These are phyloP conservation scores for Candida freyschussii DNA, from an alignment of 1,139 yeast genomes.

Conservation along the genomic window DNA sequence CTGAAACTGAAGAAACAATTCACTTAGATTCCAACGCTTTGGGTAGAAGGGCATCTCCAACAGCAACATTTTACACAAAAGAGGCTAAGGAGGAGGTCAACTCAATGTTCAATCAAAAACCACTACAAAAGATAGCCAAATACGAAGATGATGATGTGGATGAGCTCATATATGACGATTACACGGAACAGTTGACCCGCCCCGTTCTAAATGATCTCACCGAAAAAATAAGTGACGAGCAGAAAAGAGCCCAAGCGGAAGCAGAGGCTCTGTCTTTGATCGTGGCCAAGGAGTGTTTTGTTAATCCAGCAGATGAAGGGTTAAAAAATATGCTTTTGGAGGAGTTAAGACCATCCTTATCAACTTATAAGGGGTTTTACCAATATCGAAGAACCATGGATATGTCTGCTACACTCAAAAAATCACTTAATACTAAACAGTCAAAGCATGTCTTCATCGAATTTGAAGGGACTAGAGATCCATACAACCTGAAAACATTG, in stretches of 20 bases:
- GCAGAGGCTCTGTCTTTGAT: slow-evolving; percentile 6
- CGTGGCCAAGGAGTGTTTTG: slow-evolving; percentile 12
- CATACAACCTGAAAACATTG: slow-evolving; percentile 52
- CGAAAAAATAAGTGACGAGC: slow-evolving; percentile 21
- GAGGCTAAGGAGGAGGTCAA: slow-evolving; percentile 73
- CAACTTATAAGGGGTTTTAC: slow-evolving; percentile 29
- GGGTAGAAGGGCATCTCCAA: slow-evolving; percentile 53
- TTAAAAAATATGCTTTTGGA: slow-evolving; percentile 25
- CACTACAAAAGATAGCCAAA: slow-evolving; percentile 10
- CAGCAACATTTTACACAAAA: slow-evolving; percentile 71
- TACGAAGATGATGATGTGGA: slow-evolving; percentile 26
- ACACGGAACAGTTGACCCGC: slow-evolving; percentile 33
- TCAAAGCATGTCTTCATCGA: slow-evolving; percentile 33
- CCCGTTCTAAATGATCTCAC: slow-evolving; percentile 32
- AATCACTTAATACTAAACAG: slow-evolving; percentile 27
- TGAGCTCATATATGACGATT: slow-evolving; percentile 31
- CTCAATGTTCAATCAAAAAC: slow-evolving; percentile 61
- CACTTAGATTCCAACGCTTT: slow-evolving; percentile 14
- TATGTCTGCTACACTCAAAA: slow-evolving; percentile 33
- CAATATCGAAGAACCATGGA: slow-evolving; percentile 28
- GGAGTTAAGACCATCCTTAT: slow-evolving; percentile 28
- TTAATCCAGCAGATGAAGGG: slow-evolving; percentile 31
- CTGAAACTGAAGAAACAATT: slow-evolving; percentile 16
- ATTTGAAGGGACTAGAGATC: slow-evolving; percentile 43
- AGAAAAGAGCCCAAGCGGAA: slow-evolving; percentile 9